Evolutionary conservation across 768 basidiomycete species (phyloP).

Genomic region (Cyathus striatus): DNA sequence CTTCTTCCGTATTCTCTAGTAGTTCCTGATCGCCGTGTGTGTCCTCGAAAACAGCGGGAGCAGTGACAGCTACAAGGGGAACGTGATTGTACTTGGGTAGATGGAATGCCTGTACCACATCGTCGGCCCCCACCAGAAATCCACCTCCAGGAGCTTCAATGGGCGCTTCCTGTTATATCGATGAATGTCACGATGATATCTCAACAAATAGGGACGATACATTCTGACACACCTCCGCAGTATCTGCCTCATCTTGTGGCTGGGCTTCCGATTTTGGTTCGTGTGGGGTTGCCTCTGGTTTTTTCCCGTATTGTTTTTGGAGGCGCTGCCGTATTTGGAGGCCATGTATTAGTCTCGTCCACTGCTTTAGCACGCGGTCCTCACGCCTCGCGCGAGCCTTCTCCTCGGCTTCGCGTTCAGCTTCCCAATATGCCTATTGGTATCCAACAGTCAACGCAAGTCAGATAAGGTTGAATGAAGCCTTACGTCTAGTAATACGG

Average conservation of each 20-base stretch:
- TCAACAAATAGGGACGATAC: no score
- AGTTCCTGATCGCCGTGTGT: conserved; percentile 10
- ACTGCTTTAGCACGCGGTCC: conserved; percentile 80
- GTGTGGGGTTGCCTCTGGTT: conserved; percentile 14
- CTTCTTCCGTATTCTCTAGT: no score
- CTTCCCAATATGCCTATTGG: conserved; percentile 77
- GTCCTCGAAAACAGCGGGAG: conserved; percentile 8
- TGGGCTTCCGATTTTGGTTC: no score
- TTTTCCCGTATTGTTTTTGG: conserved; percentile 66
- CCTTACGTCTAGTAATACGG: conserved; percentile 67
- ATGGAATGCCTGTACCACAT: conserved; percentile 67
- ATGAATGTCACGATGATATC: no score
- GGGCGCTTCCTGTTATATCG: conserved; percentile 12
- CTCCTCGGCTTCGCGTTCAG: conserved; percentile 72
- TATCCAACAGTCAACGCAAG: background rate
- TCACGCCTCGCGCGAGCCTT: conserved; percentile 71
- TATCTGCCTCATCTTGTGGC: no score
- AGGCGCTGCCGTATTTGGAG: conserved; percentile 81
- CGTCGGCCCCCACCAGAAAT: conserved; percentile 65
- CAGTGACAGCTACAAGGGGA: no score
- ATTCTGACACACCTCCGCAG: no score
- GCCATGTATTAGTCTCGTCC: conserved; percentile 85
- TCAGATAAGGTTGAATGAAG: conserved; percentile 2
- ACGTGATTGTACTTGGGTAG: conserved; percentile 55
- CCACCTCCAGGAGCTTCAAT: conserved; percentile 42